Percentiles rank a stretch among this genome's conserved stretches.
Conservation (phyloP, 139 green algal species). For the Asterochloris sp. region DNA sequence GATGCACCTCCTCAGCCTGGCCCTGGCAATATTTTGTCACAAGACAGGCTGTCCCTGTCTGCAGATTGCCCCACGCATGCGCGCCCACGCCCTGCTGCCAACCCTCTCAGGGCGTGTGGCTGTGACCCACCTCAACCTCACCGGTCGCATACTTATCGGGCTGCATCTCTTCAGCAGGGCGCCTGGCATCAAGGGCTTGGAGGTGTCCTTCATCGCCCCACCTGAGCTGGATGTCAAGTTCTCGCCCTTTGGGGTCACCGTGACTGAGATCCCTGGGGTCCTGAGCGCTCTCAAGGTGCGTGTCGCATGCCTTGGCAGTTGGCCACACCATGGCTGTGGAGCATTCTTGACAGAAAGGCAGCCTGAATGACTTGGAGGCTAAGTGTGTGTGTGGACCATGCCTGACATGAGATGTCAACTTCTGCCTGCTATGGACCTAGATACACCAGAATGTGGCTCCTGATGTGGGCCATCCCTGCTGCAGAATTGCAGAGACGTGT, state of each 20-base stretch:
- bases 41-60: neutral
- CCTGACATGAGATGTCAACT: too few species aligned
- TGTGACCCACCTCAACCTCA: constrained; percentile 15
- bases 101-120: constrained; percentile 14
- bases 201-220: constrained; percentile 17
- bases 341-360: too few species aligned
- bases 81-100: constrained; percentile 8
- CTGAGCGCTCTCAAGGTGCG: constrained; percentile 18
- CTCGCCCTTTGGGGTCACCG: constrained; percentile 18
- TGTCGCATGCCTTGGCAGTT: neutral
- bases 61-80: constrained; percentile 24
- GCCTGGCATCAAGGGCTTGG: constrained; percentile 19
- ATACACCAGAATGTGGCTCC: too few species aligned
- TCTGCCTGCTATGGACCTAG: too few species aligned
- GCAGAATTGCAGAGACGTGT: too few species aligned
- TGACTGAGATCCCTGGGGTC: constrained; percentile 23
- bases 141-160: constrained; percentile 10
- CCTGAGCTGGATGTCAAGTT: constrained; percentile 21
- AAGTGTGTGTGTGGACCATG: too few species aligned
- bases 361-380: neutral
- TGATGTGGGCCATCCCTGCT: too few species aligned
- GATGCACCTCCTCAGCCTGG: too few species aligned
- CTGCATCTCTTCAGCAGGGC: constrained; percentile 22
- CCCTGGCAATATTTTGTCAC: neutral
- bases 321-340: too few species aligned